These are phyloP conservation scores for Didymellaceae sp. DNA, from an alignment of 2,329 filamentous ascomycete genomes.

Conservation along the genomic window DNA sequence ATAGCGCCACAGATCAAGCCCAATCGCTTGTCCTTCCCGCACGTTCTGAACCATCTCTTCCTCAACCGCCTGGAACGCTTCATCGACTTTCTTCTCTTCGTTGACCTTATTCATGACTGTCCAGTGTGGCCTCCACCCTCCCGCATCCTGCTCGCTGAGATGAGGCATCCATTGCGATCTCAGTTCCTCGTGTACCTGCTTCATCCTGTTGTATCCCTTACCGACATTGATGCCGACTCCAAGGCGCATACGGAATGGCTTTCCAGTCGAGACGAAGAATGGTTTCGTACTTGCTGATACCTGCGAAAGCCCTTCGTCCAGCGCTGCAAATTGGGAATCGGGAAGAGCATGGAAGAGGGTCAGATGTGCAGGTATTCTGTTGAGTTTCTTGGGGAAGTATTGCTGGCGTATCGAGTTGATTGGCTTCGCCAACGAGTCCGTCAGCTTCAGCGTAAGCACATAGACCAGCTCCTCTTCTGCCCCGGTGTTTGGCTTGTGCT, in stretches of 20 bases:
- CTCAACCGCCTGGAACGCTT: slow-evolving; percentile 47
- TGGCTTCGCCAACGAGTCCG: slow-evolving; percentile 46
- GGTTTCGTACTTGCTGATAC: slow-evolving; percentile 38
- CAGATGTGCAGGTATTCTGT: slow-evolving; percentile 53
- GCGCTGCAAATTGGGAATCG: slow-evolving; percentile 44
- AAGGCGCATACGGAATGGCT: slow-evolving; percentile 51
- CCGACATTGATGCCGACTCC: slow-evolving; percentile 50
- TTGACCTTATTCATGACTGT: slow-evolving; percentile 58
- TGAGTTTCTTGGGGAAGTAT: slow-evolving; percentile 53
- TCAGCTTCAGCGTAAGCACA: slow-evolving; percentile 52
- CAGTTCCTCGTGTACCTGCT: slow-evolving; percentile 46
- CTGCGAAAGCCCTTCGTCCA: slow-evolving; percentile 44
- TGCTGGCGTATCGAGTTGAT: slow-evolving; percentile 49
- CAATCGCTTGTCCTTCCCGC: slow-evolving; percentile 45
- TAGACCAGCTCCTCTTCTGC: slow-evolving; percentile 48
- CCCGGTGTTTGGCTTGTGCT: slow-evolving; percentile 43
- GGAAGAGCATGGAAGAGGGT: slow-evolving; percentile 57
- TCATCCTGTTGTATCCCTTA: slow-evolving; percentile 40
- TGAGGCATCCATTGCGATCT: slow-evolving; percentile 47
- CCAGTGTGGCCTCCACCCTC: slow-evolving; percentile 51
- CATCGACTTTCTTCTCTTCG: slow-evolving; percentile 47
- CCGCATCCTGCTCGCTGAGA: slow-evolving; percentile 53
- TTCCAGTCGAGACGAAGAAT: slow-evolving; percentile 49
- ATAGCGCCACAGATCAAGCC: slow-evolving; percentile 53
- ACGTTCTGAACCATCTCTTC: slow-evolving; percentile 39